Conservation (phyloP, 2,329 filamentous ascomycete species). For the Sporothrix protearum region DNA sequence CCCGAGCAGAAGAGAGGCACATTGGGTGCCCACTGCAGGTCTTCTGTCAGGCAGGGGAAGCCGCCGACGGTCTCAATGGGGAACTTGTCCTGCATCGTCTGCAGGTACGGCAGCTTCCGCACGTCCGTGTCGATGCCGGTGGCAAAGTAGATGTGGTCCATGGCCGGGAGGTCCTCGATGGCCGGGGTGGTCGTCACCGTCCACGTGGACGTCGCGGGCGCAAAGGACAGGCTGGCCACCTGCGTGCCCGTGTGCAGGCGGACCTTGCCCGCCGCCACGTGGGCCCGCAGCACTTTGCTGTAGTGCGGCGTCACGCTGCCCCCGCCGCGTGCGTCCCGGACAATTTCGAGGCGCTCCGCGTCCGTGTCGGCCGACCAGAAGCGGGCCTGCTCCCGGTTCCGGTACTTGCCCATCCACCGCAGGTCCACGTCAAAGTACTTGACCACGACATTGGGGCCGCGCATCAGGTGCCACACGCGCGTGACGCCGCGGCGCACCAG, state of each 20-base stretch:
- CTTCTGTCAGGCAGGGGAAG: conserved; percentile 69
- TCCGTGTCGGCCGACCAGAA: conserved; percentile 76
- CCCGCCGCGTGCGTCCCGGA: conserved; percentile 64
- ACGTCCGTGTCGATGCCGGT: conserved; percentile 68
- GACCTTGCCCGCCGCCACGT: conserved; percentile 51
- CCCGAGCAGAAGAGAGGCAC: conserved; percentile 49
- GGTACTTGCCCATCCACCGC: conserved; percentile 78
- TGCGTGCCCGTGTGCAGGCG: conserved; percentile 46
- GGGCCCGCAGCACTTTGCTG: conserved; percentile 61
- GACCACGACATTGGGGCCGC: conserved; percentile 49
- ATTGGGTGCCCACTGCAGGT: conserved; percentile 70
- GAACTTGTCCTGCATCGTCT: conserved; percentile 55
- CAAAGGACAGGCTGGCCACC: conserved; percentile 22
- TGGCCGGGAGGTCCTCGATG: conserved; percentile 49
- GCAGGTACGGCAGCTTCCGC: conserved; percentile 56
- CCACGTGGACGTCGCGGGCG: conserved; percentile 35
- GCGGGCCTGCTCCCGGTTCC: conserved; percentile 69
- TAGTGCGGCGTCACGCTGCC: conserved; percentile 72
- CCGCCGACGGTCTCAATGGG: conserved; percentile 63
- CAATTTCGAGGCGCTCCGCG: conserved; percentile 63
- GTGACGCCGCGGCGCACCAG: conserved; percentile 61
- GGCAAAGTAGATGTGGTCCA: conserved; percentile 71
- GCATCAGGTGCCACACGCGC: conserved; percentile 68
- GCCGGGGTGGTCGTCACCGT: conserved; percentile 51
- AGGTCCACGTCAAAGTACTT: conserved; percentile 77